A percentile compares a stretch with the other conserved stretches of the same genome.
Evolutionary conservation across 129 eudicot genomes (phyloP).

Genomic region (Deinandra increscens): DNA sequence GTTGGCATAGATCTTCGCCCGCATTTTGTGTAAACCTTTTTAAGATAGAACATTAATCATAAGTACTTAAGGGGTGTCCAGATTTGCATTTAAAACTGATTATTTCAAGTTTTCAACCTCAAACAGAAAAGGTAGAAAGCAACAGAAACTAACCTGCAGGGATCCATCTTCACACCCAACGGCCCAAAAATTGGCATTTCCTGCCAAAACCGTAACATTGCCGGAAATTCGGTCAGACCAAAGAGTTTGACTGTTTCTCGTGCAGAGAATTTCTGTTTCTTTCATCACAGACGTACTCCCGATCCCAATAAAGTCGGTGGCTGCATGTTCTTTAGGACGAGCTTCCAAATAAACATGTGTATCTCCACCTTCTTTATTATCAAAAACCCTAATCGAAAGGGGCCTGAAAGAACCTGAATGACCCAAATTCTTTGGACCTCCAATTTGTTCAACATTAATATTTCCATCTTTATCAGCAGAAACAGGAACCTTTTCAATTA

Average conservation of each 20-base stretch:
- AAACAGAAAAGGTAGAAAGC: background rate
- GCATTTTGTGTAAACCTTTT: slow-evolving; percentile 87
- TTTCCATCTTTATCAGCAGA: slow-evolving; percentile 58
- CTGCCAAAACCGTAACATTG: slow-evolving; percentile 88
- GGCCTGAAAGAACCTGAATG: slow-evolving; percentile 31
- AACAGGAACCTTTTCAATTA: slow-evolving; percentile 77
- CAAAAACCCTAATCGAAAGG: slow-evolving; percentile 63
- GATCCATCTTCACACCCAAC: slow-evolving; percentile 97
- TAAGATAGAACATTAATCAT: slow-evolving; percentile 16
- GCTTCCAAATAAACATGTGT: slow-evolving; percentile 76
- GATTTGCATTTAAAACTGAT: background rate
- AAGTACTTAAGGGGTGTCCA: background rate
- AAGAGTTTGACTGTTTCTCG: slow-evolving; percentile 64
- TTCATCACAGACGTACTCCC: slow-evolving; percentile 57
- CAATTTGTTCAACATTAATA: slow-evolving; percentile 52
- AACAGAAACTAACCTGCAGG: slow-evolving; percentile 67
- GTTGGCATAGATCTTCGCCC: slow-evolving; percentile 95
- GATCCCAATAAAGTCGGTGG: slow-evolving; percentile 63
- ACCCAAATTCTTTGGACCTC: slow-evolving; percentile 40
- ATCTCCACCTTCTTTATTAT: slow-evolving; percentile 74
- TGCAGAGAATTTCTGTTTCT: slow-evolving; percentile 88
- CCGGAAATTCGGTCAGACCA: slow-evolving; percentile 93
- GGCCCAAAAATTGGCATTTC: slow-evolving; percentile 98
- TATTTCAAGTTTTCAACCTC: background rate
- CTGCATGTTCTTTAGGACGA: slow-evolving; percentile 74